These are phyloP conservation scores for Synchytrium microbalum DNA, from an alignment of 371 early-diverging fungal genomes.

Conservation along the genomic window DNA sequence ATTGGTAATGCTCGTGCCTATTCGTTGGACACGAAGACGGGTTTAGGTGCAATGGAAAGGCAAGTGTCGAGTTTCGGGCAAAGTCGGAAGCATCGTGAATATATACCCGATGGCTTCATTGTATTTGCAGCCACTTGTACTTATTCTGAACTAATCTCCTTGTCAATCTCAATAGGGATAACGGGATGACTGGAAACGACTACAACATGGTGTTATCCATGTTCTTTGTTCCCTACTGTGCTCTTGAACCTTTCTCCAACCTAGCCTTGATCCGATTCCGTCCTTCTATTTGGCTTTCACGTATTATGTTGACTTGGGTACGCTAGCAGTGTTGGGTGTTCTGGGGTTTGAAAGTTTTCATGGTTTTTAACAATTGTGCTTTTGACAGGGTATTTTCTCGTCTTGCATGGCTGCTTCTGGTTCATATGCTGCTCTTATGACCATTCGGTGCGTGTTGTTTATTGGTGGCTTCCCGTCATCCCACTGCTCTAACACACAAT, in stretches of 20 bases:
- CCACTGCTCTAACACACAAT: too few species aligned
- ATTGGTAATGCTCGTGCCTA: not conserved
- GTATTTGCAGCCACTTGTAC: too few species aligned
- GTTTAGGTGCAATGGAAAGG: not conserved
- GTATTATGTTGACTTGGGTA: not conserved
- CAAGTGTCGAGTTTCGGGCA: too few species aligned
- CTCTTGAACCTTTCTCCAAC: not conserved
- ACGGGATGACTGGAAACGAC: not conserved
- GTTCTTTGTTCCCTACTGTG: not conserved
- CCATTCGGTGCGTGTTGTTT: too few species aligned
- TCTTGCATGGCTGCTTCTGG: not conserved
- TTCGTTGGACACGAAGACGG: not conserved
- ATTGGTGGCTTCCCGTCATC: too few species aligned
- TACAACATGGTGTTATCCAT: constrained; percentile 1
- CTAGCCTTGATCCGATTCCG: not conserved
- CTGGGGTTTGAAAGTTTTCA: not conserved
- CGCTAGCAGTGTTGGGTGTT: not conserved
- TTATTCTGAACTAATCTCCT: too few species aligned
- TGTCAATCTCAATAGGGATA: too few species aligned
- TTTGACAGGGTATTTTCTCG: not conserved
- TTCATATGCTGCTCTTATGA: not conserved
- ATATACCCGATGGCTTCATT: too few species aligned
- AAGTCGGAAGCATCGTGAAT: too few species aligned
- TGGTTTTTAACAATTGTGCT: not conserved
- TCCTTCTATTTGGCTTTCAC: not conserved